A percentile compares a stretch with the other conserved stretches of the same genome.
These are phyloP conservation scores for Xylaria venustula DNA, from an alignment of 495 filamentous ascomycete genomes.

Conservation along the genomic window DNA sequence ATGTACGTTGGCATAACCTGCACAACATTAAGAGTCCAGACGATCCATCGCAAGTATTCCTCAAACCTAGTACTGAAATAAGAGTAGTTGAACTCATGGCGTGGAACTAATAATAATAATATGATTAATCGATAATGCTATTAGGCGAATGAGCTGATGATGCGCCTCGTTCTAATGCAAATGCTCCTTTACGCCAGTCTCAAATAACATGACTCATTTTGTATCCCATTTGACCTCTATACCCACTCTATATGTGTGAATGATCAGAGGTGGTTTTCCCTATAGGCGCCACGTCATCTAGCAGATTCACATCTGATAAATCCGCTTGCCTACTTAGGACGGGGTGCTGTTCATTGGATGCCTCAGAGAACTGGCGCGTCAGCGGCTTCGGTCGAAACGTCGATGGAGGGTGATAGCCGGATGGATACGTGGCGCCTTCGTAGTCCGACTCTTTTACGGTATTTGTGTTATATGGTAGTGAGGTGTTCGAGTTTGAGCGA, in stretches of 20 bases:
- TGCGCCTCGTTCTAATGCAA: neutral
- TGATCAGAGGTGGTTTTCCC: neutral
- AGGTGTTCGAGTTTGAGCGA: neutral
- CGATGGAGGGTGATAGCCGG: slow-evolving; percentile 14
- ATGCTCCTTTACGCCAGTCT: neutral
- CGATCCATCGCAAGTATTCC: too few species aligned
- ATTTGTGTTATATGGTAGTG: neutral
- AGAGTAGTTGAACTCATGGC: neutral
- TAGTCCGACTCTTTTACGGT: neutral
- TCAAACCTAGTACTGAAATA: too few species aligned
- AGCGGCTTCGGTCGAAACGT: neutral
- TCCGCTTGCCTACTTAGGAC: neutral
- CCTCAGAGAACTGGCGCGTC: neutral
- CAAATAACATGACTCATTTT: neutral
- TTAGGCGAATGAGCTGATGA: neutral
- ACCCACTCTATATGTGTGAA: neutral
- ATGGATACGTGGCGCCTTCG: slow-evolving; percentile 9
- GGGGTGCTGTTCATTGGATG: neutral
- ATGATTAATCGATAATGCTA: neutral
- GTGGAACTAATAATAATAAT: neutral
- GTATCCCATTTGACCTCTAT: neutral
- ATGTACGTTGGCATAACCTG: too few species aligned
- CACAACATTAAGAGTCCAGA: too few species aligned
- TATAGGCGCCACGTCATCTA: neutral
- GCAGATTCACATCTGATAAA: slow-evolving; percentile 2